Conservation (phyloP, 2,329 filamentous ascomycete genomes). For the Trichoderma aggressivum region DNA sequence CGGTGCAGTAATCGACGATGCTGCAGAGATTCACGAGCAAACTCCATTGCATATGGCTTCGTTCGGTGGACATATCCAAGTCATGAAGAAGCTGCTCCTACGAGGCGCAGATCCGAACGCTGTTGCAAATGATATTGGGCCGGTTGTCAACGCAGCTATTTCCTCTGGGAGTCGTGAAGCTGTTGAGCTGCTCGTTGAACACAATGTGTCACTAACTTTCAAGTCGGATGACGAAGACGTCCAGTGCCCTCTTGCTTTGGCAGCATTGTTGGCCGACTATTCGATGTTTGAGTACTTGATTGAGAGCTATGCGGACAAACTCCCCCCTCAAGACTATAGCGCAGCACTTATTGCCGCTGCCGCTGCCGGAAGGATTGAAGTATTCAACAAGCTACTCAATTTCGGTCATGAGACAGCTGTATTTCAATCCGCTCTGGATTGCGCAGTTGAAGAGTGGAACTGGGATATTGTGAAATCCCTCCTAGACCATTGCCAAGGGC, state of each 20-base stretch:
- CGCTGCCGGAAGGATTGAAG: slow-evolving; percentile 37
- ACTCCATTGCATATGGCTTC: slow-evolving; percentile 42
- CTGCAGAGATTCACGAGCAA: slow-evolving; percentile 28
- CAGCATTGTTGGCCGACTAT: slow-evolving; percentile 37
- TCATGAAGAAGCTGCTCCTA: slow-evolving; percentile 39
- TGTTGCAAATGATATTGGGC: slow-evolving; percentile 26
- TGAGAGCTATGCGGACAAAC: slow-evolving; percentile 37
- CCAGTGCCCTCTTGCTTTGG: slow-evolving; percentile 36
- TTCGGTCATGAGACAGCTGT: slow-evolving; percentile 30
- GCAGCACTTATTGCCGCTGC: slow-evolving; percentile 40
- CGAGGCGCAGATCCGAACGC: slow-evolving; percentile 39
- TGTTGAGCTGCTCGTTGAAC: slow-evolving; percentile 39
- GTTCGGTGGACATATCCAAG: slow-evolving; percentile 35
- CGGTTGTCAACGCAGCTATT: slow-evolving; percentile 41
- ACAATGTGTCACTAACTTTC: slow-evolving; percentile 33
- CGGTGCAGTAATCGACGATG: slow-evolving; percentile 35
- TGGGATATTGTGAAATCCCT: slow-evolving; percentile 39
- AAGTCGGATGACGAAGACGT: slow-evolving; percentile 11
- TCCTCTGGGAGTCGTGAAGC: slow-evolving; percentile 40
- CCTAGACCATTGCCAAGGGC: slow-evolving; percentile 30
- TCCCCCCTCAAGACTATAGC: slow-evolving; percentile 38
- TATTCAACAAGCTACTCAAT: slow-evolving; percentile 37
- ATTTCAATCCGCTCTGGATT: slow-evolving; percentile 35
- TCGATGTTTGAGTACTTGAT: slow-evolving; percentile 42
- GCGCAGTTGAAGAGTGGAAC: slow-evolving; percentile 32